Evolutionary conservation across 768 basidiomycete species (phyloP), one percentile per base, ranked within the genome.

Genomic region (Tricholoma saponaceum): DNA sequence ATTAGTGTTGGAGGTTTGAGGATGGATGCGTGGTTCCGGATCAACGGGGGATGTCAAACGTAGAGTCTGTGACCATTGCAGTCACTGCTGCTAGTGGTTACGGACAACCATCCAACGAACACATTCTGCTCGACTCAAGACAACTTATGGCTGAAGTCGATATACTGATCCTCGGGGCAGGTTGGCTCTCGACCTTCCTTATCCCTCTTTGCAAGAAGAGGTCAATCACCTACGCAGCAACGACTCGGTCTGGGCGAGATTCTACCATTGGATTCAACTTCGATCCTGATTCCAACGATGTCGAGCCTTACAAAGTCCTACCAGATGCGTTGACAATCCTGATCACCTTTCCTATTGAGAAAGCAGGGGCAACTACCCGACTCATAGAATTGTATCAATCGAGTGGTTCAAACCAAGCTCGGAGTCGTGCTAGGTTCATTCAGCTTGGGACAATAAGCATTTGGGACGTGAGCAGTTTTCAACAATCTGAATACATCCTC

Each of bases 121-220:
- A 37, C 14, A 41, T 18, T 41, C 39, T 18, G n/a, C n/a, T 5
- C n/a, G 18, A 35, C 33, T 10, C 35, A 35, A 41, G 14, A 4
- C 14, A 14, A 16, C 35, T 37, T 37, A 79, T 66, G 16, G 69
- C 32, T 44, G n/a, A n/a, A n/a, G 77, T 84, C 55, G 80, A 84
- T 56, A 69, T 86, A 32, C 78, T 87, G 54, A 80, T 88, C 60
- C 77, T 88, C 50, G 86, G 85, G 32, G 83, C 83, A 25, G 85
- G 85, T 30, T 89, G 87, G 85, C 83, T 83, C 4, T 83, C 79
- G 1, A 75, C 72, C 7, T 89, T 87, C 70, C 74, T 87, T 23
- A 72, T 82, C 35, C 80, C 84, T 0, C 79, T 83, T 28, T 83
- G 83, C 66, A 25, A 64, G 2, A 60, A 71, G 16, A 70, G 74